These are phyloP conservation scores for Lachnum nothofagi DNA, from an alignment of 2,329 filamentous ascomycete genomes.

Conservation along the genomic window DNA sequence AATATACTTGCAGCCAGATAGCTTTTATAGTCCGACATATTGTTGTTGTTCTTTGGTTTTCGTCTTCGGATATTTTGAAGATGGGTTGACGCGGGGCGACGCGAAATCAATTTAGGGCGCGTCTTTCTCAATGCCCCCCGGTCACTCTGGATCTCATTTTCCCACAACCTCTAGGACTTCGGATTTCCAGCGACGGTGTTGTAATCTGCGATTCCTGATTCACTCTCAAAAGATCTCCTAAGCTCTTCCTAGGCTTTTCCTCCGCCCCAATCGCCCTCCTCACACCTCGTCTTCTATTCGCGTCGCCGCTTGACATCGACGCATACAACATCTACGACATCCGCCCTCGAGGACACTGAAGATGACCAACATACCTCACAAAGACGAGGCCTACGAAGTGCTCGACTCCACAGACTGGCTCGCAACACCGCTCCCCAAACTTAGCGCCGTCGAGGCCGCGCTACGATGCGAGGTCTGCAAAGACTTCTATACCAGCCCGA, in stretches of 20 bases:
- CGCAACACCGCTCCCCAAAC: conserved; percentile 58
- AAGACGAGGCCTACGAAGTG: conserved; percentile 39
- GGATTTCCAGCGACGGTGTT: too few species aligned
- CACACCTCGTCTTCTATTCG: too few species aligned
- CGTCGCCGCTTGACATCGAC: too few species aligned
- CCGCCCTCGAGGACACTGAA: not conserved
- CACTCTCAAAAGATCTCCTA: too few species aligned
- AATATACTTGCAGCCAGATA: conserved; percentile 33
- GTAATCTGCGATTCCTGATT: too few species aligned
- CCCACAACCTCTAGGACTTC: conserved; percentile 2
- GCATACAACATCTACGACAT: not conserved
- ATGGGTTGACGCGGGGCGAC: conserved; percentile 13
- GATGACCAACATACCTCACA: conserved; percentile 1
- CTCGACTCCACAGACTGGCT: conserved; percentile 85
- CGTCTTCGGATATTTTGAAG: conserved; percentile 6
- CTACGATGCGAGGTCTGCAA: conserved; percentile 97
- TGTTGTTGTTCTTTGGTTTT: conserved; percentile 12
- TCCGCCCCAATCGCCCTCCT: too few species aligned
- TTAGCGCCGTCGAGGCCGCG: conserved; percentile 72
- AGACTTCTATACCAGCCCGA: conserved; percentile 90
- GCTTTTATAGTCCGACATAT: conserved; percentile 32
- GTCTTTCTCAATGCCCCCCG: conserved; percentile 9
- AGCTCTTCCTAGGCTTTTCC: too few species aligned
- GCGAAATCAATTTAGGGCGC: conserved; percentile 26
- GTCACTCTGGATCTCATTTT: not conserved